Base-by-base conservation (phyloP, 2,329 filamentous ascomycete species). In the Diaporthe batatas region DNA sequence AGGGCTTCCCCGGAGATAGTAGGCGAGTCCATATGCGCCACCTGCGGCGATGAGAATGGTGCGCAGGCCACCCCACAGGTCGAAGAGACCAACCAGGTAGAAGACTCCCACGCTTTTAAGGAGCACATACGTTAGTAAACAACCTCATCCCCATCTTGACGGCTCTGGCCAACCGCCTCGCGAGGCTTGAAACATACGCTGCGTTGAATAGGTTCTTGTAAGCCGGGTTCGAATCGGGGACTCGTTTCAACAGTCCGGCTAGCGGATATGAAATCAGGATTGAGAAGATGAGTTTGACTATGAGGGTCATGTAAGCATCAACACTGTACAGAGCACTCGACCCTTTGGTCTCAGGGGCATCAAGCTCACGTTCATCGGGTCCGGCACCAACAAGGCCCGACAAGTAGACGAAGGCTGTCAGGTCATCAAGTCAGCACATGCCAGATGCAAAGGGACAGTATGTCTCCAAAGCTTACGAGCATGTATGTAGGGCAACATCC, bases 191-290 rank as follows among this genome's bases (percentile, higher is more conserved):
- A 21, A 70, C 84, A 74, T 86, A 94, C 93, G 86, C 84, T 76
- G 98, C 92, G 75, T 93, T 94, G 83, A 98, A 98, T 21, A 91
- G 80, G 82, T 98, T 98, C 85, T 98, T 98, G 78, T 91, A 89
- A 78, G 91, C 91, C 70, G 96, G 96, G 68, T 92, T 91, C 64
- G 90, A 85, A 84, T 99, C 96, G 42, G 96, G 96, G 25, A 99
- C 88, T 69, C 96, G 90, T 83, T 99, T 99, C 11, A 99, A 88
- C 34, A 97, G 82, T 32, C 89, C 96, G 62, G 96, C 94, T 70
- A 99, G 88, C 2, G 96, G 96, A 80, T 97, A 99, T 14, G 96
- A 98, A 51, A 98, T 83, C 62, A 99, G 87, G 82, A 98, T 97
- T 8, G 94, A 94, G 80, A 91, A 92, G 78, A 98, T 92, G 77